Base-by-base conservation (phyloP, 352 stramenopile species). In the Saprolegnia diclina region DNA sequence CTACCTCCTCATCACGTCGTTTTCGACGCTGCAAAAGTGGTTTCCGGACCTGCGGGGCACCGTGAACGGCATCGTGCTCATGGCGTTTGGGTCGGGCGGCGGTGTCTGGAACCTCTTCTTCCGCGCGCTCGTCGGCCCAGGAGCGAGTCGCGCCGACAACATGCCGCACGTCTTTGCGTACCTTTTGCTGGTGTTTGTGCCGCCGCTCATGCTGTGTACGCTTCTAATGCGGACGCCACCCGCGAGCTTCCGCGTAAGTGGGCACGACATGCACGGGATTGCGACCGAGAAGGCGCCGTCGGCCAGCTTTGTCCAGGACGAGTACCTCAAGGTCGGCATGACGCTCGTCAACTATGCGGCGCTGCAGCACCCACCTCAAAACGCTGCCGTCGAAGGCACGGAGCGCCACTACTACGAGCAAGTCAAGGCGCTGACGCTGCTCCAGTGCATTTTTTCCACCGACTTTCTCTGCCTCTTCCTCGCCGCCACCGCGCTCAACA, bases 391-490 rank as follows among this genome's bases (percentile, higher is more conserved):
- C 38, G 44, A 61, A 18, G 62, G 61, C 61, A 56, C 61, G 16
- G 63, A 69, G 3, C n/a, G 50, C 4, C 45, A 32, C n/a, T 69
- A 69, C 38, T 69, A 32, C 18, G n/a, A 57, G 22, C 63, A 69
- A 63, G 63, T 69, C 0, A 56, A 67, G 22, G 55, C 55, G 26
- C 26, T 72, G 9, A 56, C 54, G 4, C 44, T 72, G 3, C 4
- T 72, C 5, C 59, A 65, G 57, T 72, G 65, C 54, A 72, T 72
- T 29, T 26, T 72, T 0, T 72, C 65, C n/a, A 56, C 65, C 2
- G 65, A 72, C 42, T 72, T 72, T 53, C 21, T 72, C 4, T 57
- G 5, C 4, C 32, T 72, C 19, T 72, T 48, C 38, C 4, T 71
- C 4, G 56, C 35, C 1, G 50, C 65, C 35, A 38, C 56, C 4